Percentiles rank a stretch among this genome's conserved stretches.
phyloP scores from a whole-genome alignment of 2,329 filamentous ascomycete genomes.

The Paecilomyces formosus region DNA sequence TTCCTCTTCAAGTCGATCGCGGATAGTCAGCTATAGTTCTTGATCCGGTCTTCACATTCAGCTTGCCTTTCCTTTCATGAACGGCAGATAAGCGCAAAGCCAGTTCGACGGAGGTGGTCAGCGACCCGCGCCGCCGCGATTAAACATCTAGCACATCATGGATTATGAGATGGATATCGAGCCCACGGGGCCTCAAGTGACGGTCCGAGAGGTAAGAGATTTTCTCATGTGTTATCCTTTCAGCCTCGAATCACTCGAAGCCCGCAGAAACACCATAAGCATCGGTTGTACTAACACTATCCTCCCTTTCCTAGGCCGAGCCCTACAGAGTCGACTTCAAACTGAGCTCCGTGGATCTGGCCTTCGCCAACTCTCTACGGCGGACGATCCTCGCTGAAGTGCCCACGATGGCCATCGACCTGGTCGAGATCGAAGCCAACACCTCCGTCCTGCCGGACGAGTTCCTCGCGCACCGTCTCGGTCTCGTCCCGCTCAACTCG shows the following conservation, averaged over 20 bases:
- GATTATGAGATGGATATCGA: slow-evolving; percentile 43
- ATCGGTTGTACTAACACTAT: slow-evolving; percentile 2
- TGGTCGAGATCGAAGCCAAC: slow-evolving; percentile 88
- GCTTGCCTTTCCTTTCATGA: slow-evolving; percentile 1
- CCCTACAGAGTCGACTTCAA: slow-evolving; percentile 81
- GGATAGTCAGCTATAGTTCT: background rate
- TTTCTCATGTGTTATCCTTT: background rate
- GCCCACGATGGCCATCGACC: slow-evolving; percentile 87
- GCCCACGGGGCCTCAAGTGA: slow-evolving; percentile 41
- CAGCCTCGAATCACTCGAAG: background rate
- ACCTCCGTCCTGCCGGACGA: slow-evolving; percentile 95
- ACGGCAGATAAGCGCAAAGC: slow-evolving; percentile 10
- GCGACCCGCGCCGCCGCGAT: slow-evolving; percentile 11
- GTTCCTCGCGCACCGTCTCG: slow-evolving; percentile 87
- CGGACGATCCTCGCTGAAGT: slow-evolving; percentile 90
- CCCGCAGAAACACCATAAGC: background rate
- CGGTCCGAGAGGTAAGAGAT: slow-evolving; percentile 36
- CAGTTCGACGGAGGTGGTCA: slow-evolving; percentile 10
- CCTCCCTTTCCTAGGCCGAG: slow-evolving; percentile 55
- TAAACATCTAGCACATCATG: slow-evolving; percentile 19
- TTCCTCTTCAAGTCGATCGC: background rate
- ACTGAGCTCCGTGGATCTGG: slow-evolving; percentile 78
- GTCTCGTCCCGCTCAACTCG: slow-evolving; percentile 79
- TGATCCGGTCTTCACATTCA: background rate
- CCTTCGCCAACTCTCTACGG: slow-evolving; percentile 87